phyloP scores from a whole-genome alignment of 192 early-diverging fungal genomes.

The Entomortierella chlamydospora region DNA sequence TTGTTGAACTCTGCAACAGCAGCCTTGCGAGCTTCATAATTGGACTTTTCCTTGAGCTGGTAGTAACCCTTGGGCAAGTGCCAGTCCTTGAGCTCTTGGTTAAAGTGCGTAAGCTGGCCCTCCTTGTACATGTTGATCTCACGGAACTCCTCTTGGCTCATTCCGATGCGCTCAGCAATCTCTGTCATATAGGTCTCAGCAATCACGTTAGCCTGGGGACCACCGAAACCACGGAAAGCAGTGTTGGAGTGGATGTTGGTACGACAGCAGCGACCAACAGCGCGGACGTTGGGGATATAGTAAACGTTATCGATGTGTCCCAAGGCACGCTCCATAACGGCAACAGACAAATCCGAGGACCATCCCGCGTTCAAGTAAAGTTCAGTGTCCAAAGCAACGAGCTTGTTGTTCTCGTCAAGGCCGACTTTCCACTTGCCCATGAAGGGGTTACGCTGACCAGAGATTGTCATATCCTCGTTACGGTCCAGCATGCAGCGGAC shows the following conservation, averaged over 20 bases:
- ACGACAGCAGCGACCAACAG: constrained; percentile 77
- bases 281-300: constrained; percentile 74
- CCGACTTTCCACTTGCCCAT: constrained; percentile 82
- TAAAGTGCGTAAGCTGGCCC: constrained; percentile 79
- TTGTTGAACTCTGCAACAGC: constrained; percentile 77
- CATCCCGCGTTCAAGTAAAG: constrained; percentile 74
- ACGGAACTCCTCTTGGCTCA: constrained; percentile 72
- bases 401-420: constrained; percentile 71
- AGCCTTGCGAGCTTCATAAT: constrained; percentile 64
- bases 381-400: constrained; percentile 71
- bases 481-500: constrained; percentile 85
- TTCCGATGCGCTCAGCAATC: constrained; percentile 76
- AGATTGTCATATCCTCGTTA: constrained; percentile 85
- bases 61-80: constrained; percentile 76
- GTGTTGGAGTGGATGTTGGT: constrained; percentile 91
- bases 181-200: constrained; percentile 83
- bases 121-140: constrained; percentile 78
- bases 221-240: constrained; percentile 90
- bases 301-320: constrained; percentile 86
- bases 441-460: constrained; percentile 86
- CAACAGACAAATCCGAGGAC: constrained; percentile 72
- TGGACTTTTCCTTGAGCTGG: constrained; percentile 67
- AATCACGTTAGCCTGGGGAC: constrained; percentile 86
- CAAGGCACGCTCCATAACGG: constrained; percentile 80
- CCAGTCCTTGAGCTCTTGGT: constrained; percentile 75